Evolutionary conservation across 163 green algal species (phyloP), one percentile per base, ranked within the genome.

Genomic region (Trebouxiophyceae sp.): DNA sequence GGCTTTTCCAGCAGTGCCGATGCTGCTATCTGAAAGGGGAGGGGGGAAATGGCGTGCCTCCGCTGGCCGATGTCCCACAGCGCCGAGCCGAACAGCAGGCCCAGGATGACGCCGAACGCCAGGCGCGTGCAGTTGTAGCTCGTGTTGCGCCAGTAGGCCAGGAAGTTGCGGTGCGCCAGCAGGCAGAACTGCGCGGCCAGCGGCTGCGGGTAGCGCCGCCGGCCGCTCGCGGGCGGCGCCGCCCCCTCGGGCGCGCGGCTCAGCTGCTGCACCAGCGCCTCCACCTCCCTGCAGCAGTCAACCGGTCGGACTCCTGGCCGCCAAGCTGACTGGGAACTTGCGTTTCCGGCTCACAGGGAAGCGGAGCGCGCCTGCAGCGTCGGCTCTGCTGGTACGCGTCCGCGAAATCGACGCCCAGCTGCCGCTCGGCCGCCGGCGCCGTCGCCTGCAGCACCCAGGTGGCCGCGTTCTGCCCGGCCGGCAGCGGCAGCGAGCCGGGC

Each of bases 71-170:
- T 34, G 29, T 73, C 61, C 39, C 46, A 73, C n/a, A 77, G 57
- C 47, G 69, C 68, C 57, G 58, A 60, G 28, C 71, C 71, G 26
- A 77, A 62, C 33, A 77, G 71, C 2, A 77, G 27, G 2, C 31
- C 71, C 56, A 77, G 56, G 32, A 77, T 32, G 3, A 33, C 30
- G 23, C 57, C 66, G 59, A 77, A 77, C 2, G 73, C 22, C 47
- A 77, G 73, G 29, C 71, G 61, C 2, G 71, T 77, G 39, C 54
- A 58, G 28, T 77, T 77, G 71, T 77, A 73, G 32, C 54, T 16
- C 5, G 30, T 24, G n/a, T 76, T 67, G 4, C 70, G 58, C 29
- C 19, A 44, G 33, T 69, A 69, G 62, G n/a, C 44, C 47, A 56
- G 7, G 16, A 45, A 68, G 62, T 56, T 56, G 50, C 68, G 68